These are phyloP conservation scores for Salix dunnii DNA, from an alignment of 345 rosid genomes.

Conservation along the genomic window DNA sequence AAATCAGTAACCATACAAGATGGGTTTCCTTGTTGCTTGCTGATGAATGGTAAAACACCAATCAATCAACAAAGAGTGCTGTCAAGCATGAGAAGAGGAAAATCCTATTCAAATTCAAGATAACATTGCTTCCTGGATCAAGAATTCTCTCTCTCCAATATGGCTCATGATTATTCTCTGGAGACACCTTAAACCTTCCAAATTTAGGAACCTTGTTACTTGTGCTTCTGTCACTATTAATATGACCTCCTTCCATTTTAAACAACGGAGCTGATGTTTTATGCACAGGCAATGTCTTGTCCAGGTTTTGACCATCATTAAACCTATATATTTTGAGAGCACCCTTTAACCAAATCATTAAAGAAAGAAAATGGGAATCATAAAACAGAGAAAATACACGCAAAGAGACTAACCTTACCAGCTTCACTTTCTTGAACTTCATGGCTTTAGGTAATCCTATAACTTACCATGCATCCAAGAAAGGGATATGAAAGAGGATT, in stretches of 20 bases:
- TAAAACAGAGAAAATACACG: neutral
- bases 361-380: neutral
- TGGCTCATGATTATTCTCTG: slow-evolving; percentile 44
- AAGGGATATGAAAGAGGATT: neutral
- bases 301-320: slow-evolving; percentile 18
- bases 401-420: slow-evolving; percentile 42
- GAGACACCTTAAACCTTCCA: slow-evolving; percentile 51
- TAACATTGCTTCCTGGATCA: slow-evolving; percentile 64
- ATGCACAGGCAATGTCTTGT: slow-evolving; percentile 43
- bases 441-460: slow-evolving; percentile 11
- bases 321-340: slow-evolving; percentile 34
- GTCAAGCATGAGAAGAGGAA: slow-evolving; percentile 74
- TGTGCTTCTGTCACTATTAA: slow-evolving; percentile 12
- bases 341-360: slow-evolving; percentile 4
- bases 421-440: slow-evolving; percentile 48
- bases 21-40: slow-evolving; percentile 37
- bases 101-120: slow-evolving; percentile 58
- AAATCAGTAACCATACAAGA: slow-evolving; percentile 55
- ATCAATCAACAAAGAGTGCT: slow-evolving; percentile 79
- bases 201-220: slow-evolving; percentile 32
- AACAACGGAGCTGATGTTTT: slow-evolving; percentile 40
- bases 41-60: slow-evolving; percentile 71
- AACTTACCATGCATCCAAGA: neutral
- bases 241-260: slow-evolving; percentile 29
- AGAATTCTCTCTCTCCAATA: slow-evolving; percentile 42